Evolutionary conservation across 176 grass and related monocot species (phyloP), one percentile per base, ranked within the genome.

Genomic region (Elymus sibiricus): DNA sequence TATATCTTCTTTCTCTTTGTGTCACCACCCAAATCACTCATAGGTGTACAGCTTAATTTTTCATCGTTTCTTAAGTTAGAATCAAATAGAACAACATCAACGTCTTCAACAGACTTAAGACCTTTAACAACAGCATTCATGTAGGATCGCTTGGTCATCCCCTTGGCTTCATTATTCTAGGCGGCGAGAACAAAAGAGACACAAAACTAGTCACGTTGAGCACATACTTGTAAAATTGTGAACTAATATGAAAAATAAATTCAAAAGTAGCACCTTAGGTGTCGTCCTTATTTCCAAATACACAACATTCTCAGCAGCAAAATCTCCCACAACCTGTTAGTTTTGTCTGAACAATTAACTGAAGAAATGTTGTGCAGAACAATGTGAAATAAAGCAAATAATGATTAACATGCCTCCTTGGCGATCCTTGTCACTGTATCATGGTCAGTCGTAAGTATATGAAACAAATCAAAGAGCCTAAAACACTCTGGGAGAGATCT

Each of bases 281-380:
- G 96, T 98, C 24, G 96, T 95, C 88, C 96, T 94, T 79, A 98
- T 86, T 89, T 98, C 93, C 76, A 98, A 70, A 92, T 98, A 95
- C 37, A 95, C 82, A 77, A 93, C 93, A 91, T 98, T 98, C 84
- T 98, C 96, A 26, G 90, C 90, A 74, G 96, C 91, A 86, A 98
- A 98, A 92, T 98, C 96, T 90, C 94, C 90, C 11, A 98, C 88
- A 22, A 88, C 96, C 93, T 95, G 80, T 71, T 60, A 56, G 32
- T 82, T 86, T 85, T 74, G 44, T 73, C 4, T 26, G 1, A 27
- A 24, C 32, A 80, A 47, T 85, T 64, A 68, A 84, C 29, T 31
- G 22, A 25, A 28, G 17, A 87, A 80, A 68, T 67, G 13, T 53
- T 35, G 22, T 72, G 9, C 24, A 42, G 16, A 68, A 16, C 3